Evolutionary conservation across 164 flowering plant species (phyloP), one percentile per base, ranked within the genome.

Genomic region (Litsea cubeba): DNA sequence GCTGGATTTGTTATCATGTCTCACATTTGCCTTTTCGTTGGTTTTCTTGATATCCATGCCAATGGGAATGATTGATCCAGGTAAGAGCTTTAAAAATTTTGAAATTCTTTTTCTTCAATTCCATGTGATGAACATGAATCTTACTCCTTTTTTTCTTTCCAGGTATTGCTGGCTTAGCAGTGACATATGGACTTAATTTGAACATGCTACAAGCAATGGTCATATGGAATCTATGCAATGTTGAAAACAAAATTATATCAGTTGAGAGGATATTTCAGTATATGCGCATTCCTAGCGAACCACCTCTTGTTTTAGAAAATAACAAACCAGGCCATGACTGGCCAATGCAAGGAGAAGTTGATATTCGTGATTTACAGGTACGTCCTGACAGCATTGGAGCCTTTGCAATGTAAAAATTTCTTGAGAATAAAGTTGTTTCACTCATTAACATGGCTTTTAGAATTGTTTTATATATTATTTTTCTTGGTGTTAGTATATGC

Each of bases 161-260:
- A 85, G 88, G 84, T 58, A 58, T 87, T 65, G 89, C 87, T 35
- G 88, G 88, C 11, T 73, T 87, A 67, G 81, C 84, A 11, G 88
- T 84, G 51, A 87, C 87, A 4, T 87, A 85, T 75, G 89, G 88
- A 32, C 81, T 87, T 7, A 87, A 80, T 71, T 70, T 87, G 71
- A 82, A 84, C 68, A 68, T 63, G 76, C n/a, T 82, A 57, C 87
- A 77, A 75, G 73, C 80, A 8, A 63, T 72, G 78, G 70, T 81
- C 1, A 76, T 85, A 20, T 81, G 84, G 86, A 76, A 65, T 40
- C 80, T 87, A 10, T 83, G 88, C 76, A 64, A 74, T 25, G 22
- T 85, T 73, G 89, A 87, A 75, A 87, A 85, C 74, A 85, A 73
- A 50, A 87, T 87, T 8, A 85, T 85, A 51, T 85, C 87, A 8